phyloP scores from a whole-genome alignment of 768 basidiomycete species.

The Tylopilus vinaceipallidus region DNA sequence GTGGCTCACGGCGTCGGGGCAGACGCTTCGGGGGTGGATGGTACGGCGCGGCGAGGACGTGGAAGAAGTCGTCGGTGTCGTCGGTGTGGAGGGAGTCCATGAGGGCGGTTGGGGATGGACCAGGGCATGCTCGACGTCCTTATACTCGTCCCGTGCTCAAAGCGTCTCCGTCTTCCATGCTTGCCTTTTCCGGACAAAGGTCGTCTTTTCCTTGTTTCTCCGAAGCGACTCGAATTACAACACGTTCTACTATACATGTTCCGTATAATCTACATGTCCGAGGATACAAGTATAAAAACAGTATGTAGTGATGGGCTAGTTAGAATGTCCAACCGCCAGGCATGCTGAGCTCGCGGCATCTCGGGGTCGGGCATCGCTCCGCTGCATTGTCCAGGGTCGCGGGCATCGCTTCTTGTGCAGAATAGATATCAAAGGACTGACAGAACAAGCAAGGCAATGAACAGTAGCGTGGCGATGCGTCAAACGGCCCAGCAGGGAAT shows the following conservation, averaged over 20 bases:
- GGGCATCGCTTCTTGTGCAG: constrained; percentile 15
- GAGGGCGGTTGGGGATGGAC: too few relatives aligned
- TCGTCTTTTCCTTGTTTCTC: constrained; percentile 8
- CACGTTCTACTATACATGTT: constrained; percentile 7
- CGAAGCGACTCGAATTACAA: constrained; percentile 10
- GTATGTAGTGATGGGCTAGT: too few relatives aligned
- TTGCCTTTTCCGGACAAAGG: constrained; percentile 36
- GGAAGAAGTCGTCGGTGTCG: constrained; percentile 29
- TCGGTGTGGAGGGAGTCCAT: too few relatives aligned
- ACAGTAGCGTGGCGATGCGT: constrained; percentile 17
- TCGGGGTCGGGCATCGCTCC: constrained; percentile 15
- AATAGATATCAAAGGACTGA: constrained; percentile 16
- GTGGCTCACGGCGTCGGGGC: constrained; percentile 10
- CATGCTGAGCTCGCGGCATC: constrained; percentile 36
- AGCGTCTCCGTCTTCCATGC: constrained; percentile 31
- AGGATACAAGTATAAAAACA: constrained; percentile 14
- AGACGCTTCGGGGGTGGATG: constrained; percentile 2
- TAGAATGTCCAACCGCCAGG: constrained; percentile 43
- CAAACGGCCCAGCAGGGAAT: constrained; percentile 15
- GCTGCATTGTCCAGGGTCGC: constrained; percentile 10
- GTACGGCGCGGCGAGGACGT: constrained; percentile 28
- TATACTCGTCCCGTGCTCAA: constrained; percentile 30
- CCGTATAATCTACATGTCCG: constrained; percentile 15
- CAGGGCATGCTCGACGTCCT: too few relatives aligned
- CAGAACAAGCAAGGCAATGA: constrained; percentile 28